Percentiles rank a stretch among this genome's conserved stretches.
These are phyloP conservation scores for Chamaenerion angustifolium DNA, from an alignment of 345 rosid genomes.

Conservation along the genomic window DNA sequence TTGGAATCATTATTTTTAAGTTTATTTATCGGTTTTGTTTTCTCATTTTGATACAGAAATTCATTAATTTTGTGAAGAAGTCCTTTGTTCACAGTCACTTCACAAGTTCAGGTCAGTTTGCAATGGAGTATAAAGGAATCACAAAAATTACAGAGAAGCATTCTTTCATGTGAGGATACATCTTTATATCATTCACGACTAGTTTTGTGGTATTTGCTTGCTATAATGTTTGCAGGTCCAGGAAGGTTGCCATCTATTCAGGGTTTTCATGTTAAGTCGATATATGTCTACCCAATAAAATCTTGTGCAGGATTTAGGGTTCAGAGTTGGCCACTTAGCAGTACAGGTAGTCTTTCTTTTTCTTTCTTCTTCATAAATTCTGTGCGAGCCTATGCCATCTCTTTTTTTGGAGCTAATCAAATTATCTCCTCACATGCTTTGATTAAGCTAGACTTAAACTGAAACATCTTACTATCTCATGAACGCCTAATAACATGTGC, in stretches of 20 bases:
- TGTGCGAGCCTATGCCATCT: too few relatives aligned
- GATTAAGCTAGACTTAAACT: too few relatives aligned
- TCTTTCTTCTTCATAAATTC: background rate
- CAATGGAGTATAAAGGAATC: too few relatives aligned
- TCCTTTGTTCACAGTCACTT: conserved; percentile 30
- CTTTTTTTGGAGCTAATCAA: too few relatives aligned
- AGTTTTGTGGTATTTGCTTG: background rate
- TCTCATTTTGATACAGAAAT: conserved; percentile 36
- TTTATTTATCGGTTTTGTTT: background rate
- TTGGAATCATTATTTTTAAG: background rate
- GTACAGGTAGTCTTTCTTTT: conserved; percentile 39
- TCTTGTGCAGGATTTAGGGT: conserved; percentile 84
- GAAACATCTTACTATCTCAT: too few relatives aligned
- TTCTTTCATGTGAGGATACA: conserved; percentile 20
- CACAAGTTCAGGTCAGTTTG: background rate
- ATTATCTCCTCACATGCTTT: too few relatives aligned
- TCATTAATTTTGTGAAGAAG: conserved; percentile 49
- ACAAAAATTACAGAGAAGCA: background rate
- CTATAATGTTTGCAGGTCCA: conserved; percentile 23
- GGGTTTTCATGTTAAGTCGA: conserved; percentile 37
- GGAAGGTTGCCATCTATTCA: conserved; percentile 15
- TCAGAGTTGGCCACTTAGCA: conserved; percentile 70
- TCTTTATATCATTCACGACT: background rate
- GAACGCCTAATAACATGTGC: too few relatives aligned
- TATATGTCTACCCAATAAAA: conserved; percentile 75